Percentiles rank a stretch among this genome's conserved stretches.
Evolutionary conservation across 148 eudicot genomes (phyloP).

Genomic region (Polygonum aviculare): DNA sequence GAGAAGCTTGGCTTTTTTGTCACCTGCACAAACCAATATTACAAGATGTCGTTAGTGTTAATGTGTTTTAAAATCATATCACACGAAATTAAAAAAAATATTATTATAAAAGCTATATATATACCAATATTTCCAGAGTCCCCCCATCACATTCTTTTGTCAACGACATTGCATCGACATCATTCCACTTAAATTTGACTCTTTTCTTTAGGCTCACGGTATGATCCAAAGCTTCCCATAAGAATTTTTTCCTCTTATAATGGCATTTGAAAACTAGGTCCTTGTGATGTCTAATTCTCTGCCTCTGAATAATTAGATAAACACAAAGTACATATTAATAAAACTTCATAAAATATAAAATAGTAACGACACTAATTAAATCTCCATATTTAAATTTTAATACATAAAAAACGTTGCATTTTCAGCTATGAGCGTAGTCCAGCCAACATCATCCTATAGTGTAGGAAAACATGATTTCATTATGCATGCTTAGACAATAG

Average conservation of each 20-base stretch:
- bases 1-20: constrained; percentile 40
- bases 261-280: neutral
- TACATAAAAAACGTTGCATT: too few relatives aligned
- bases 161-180: neutral
- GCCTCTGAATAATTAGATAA: neutral
- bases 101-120: neutral
- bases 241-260: neutral
- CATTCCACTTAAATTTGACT: neutral
- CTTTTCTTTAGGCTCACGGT: neutral
- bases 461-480: too few relatives aligned
- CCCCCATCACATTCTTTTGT: neutral
- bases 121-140: neutral
- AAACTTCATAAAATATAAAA: neutral
- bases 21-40: constrained; percentile 26
- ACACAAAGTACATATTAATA: neutral
- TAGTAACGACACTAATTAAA: too few relatives aligned
- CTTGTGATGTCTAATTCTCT: neutral
- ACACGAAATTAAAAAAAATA: neutral
- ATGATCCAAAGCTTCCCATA: neutral
- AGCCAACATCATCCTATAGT: too few relatives aligned
- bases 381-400: too few relatives aligned
- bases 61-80: neutral
- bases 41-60: neutral
- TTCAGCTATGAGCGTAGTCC: too few relatives aligned
- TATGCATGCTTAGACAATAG: too few relatives aligned